Evolutionary conservation across 1,284 basidiomycete genomes (phyloP).

Genomic region (Leccinum fuscescens): DNA sequence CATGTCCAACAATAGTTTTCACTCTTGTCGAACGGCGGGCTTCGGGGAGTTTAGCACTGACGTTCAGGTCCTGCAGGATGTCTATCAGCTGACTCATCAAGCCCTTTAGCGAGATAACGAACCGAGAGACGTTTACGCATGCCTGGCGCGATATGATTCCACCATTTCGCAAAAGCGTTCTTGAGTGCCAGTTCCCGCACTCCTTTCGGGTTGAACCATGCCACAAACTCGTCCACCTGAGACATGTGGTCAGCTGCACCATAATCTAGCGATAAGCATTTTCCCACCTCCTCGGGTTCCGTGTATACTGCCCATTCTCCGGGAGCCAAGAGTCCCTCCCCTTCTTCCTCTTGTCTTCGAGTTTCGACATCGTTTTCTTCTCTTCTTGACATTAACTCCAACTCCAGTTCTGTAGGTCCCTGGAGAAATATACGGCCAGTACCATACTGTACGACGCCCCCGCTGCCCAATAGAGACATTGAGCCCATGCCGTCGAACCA

Average conservation of each 20-base stretch:
- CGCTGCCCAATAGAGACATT: constrained; percentile 70
- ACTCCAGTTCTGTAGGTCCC: constrained; percentile 77
- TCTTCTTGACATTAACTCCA: constrained; percentile 62
- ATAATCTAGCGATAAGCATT: background rate
- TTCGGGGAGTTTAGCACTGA: constrained; percentile 67
- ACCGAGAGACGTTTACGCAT: constrained; percentile 74
- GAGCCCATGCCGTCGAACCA: constrained; percentile 98
- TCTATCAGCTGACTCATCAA: constrained; percentile 6
- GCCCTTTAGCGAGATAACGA: constrained; percentile 31
- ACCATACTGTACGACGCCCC: constrained; percentile 78
- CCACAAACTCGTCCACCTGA: constrained; percentile 78
- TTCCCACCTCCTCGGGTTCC: constrained; percentile 78
- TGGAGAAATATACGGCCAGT: constrained; percentile 90
- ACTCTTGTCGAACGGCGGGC: constrained; percentile 74
- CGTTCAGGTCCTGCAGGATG: constrained; percentile 58
- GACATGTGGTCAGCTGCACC: constrained; percentile 16
- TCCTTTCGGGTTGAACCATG: constrained; percentile 92
- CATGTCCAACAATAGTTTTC: constrained; percentile 54
- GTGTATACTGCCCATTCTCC: constrained; percentile 91
- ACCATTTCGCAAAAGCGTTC: constrained; percentile 80
- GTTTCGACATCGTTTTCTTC: constrained; percentile 58
- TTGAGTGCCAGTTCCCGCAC: constrained; percentile 84
- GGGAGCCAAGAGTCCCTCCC: constrained; percentile 66
- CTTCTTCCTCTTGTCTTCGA: constrained; percentile 73
- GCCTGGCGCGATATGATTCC: constrained; percentile 80